These are phyloP conservation scores for Rauvolfia tetraphylla DNA, from an alignment of 257 asterid genomes.

Conservation along the genomic window DNA sequence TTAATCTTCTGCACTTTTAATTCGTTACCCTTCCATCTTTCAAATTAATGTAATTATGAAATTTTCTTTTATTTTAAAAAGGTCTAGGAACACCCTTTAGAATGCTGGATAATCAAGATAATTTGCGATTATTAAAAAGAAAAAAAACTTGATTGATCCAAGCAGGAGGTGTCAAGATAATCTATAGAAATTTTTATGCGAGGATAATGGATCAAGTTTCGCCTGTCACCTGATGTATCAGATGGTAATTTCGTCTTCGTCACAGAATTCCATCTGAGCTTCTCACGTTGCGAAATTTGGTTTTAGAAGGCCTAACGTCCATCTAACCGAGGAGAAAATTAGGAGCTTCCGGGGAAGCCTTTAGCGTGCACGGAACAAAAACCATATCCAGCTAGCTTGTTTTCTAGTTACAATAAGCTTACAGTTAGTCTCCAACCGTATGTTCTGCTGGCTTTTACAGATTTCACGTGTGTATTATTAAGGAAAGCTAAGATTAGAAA, in stretches of 20 bases:
- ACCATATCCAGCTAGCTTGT: neutral
- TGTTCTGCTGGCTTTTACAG: neutral
- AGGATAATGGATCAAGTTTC: neutral
- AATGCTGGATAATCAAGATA: no score
- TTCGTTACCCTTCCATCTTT: no score
- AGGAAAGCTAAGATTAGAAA: neutral
- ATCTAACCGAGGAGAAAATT: neutral
- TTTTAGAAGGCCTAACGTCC: neutral
- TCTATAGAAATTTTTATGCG: no score
- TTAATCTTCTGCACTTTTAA: neutral
- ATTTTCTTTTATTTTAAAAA: no score
- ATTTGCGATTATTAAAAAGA: no score
- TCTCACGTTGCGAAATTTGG: neutral
- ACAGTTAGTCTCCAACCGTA: no score
- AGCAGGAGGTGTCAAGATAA: no score
- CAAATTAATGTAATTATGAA: no score
- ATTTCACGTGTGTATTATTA: neutral
- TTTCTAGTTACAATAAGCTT: no score
- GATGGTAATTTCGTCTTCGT: neutral
- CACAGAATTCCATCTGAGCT: neutral
- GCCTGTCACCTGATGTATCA: neutral
- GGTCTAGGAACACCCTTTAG: no score
- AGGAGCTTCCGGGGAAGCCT: neutral
- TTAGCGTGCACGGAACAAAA: slow-evolving; percentile 20
- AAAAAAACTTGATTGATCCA: no score